phyloP scores from a whole-genome alignment of 139 green algal genomes.

The Closterium sp. region DNA sequence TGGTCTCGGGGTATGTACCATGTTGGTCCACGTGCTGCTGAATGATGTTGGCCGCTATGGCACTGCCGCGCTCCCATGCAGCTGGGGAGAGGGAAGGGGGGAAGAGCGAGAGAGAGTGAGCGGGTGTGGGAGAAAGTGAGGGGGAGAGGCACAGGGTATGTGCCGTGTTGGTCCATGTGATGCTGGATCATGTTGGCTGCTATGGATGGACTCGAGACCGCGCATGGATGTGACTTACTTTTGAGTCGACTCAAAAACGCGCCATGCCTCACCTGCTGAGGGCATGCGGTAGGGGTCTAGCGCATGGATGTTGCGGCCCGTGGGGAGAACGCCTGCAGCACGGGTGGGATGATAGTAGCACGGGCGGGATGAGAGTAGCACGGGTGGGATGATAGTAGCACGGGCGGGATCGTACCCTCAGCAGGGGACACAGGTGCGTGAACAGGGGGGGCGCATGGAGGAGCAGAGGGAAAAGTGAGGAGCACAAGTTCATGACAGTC shows the following conservation, averaged over 20 bases:
- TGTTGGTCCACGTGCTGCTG: constrained; percentile 61
- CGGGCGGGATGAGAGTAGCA: neutral
- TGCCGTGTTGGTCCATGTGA: too few relatives aligned
- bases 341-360: neutral
- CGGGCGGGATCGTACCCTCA: neutral
- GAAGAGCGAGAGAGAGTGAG: neutral
- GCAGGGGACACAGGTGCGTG: neutral
- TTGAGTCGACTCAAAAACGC: too few relatives aligned
- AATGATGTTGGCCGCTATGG: constrained; percentile 65
- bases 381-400: neutral
- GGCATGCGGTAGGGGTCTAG: constrained; percentile 98
- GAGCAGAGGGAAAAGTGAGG: too few relatives aligned
- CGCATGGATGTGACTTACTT: too few relatives aligned
- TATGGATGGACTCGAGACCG: too few relatives aligned
- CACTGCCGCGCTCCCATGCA: constrained; percentile 71
- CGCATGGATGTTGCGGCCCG: constrained; percentile 95
- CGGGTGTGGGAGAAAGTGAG: neutral
- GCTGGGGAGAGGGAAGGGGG: constrained; percentile 40
- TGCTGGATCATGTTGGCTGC: too few relatives aligned
- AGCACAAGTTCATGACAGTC: too few relatives aligned
- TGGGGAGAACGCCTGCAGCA: constrained; percentile 81
- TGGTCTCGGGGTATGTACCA: constrained; percentile 82
- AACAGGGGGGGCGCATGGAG: too few relatives aligned
- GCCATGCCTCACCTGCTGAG: constrained; percentile 57
- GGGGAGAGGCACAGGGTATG: too few relatives aligned